Base-by-base conservation (phyloP, 768 basidiomycete genomes). In the Exsudoporus frostii region DNA sequence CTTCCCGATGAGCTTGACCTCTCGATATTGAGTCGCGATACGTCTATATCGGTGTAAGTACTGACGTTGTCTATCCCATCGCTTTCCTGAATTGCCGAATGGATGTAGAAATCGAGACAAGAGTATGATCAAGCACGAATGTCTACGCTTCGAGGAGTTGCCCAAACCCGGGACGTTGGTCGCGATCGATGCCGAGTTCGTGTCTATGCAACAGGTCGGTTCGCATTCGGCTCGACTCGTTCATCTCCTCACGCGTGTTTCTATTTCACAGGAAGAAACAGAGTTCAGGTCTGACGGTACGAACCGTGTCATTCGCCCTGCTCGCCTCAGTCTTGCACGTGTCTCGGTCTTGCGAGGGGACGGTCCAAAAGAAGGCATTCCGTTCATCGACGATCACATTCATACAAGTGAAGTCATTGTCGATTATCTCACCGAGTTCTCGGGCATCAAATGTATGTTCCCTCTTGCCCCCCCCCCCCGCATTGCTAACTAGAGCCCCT, bases 311-410 rank as follows among this genome's bases (percentile, higher is more conserved):
- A 75, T 98, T 27, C 83, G 94, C 13, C 97, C 97, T 2, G 89
- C 93, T 5, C 84, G 94, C 47, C 82, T 95, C 63, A 92, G 93
- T 51, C 77, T 99, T 7, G 96, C 97, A 24, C 83, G 97, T 22
- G 97, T 99, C 1, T 98, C 95, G 4, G 95, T 96, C 15, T 70
- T 98, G 41, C 82, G 97, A 11, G 95, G 96, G 2, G 79, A 88
- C 61, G 94, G 92, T 0, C 77, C 77, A 0, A 84, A 84, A 55
- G 83, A 88, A 63, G 91, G 91, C 4, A 66, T 88, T 13, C 96
- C 97, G 2, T 97, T 98, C 71, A 97, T 99, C 60, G 97, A 98
- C 61, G 97, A 99, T 63, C 90, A 99, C 63, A 98, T 98, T 34
- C 92, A 97, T 62, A 97, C 94, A 2, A 96, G 92, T 60, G 96